A percentile compares a stretch with the other conserved stretches of the same genome.
Conservation (phyloP, 345 rosid genomes). For the Sisymbrium altissimum region DNA sequence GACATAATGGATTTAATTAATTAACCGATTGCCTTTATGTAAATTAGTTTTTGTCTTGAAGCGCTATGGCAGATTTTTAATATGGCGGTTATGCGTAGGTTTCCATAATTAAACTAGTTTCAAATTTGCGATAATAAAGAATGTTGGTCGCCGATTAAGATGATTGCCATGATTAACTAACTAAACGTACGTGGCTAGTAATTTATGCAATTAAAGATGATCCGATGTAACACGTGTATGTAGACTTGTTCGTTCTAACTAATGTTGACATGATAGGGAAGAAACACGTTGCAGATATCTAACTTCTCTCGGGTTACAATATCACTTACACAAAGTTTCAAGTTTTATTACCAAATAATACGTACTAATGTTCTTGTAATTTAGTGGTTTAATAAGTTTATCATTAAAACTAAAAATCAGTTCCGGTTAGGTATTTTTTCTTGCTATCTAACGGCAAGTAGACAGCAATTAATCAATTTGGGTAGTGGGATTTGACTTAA, state of each 20-base stretch:
- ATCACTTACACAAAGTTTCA: background rate
- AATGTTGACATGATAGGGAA: background rate
- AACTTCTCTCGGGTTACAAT: background rate
- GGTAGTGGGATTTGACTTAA: background rate
- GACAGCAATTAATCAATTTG: background rate
- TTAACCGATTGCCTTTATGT: constrained; percentile 2
- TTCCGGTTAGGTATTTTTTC: background rate
- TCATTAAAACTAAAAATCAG: background rate
- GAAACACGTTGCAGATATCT: background rate
- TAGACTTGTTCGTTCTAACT: background rate
- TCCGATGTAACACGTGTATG: background rate
- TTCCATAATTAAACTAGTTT: background rate
- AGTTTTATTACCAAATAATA: background rate
- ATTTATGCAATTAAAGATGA: background rate
- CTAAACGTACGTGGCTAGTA: background rate
- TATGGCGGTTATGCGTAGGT: constrained; percentile 1
- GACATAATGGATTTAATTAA: constrained; percentile 5
- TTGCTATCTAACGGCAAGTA: background rate
- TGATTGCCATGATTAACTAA: background rate
- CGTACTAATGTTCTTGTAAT: too few species aligned
- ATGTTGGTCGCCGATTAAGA: background rate
- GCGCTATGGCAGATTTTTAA: background rate
- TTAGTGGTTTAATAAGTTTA: background rate
- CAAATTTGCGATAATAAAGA: background rate
- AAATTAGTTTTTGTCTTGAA: constrained; percentile 2